Percentiles rank a stretch among this genome's conserved stretches.
phyloP scores from a whole-genome alignment of 2,329 filamentous ascomycete genomes.

The Talaromyces marneffei region DNA sequence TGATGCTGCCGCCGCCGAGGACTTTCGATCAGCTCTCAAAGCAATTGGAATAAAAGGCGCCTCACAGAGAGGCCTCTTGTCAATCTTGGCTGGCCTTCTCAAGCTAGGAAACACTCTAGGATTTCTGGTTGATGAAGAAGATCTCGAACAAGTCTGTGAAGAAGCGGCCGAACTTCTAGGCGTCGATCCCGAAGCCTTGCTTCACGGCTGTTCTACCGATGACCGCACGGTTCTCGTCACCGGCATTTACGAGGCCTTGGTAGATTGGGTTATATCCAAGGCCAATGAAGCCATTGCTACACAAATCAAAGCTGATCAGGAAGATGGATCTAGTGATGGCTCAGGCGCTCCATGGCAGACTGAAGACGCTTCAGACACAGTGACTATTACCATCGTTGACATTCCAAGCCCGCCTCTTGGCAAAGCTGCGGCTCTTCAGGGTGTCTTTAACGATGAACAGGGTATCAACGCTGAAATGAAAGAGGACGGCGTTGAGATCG shows the following conservation, averaged over 20 bases:
- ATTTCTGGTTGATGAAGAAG: conserved; percentile 76
- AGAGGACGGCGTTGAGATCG: conserved; percentile 79
- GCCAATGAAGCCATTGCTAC: conserved; percentile 77
- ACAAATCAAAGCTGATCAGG: conserved; percentile 63
- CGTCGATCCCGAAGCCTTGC: conserved; percentile 75
- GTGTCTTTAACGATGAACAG: conserved; percentile 83
- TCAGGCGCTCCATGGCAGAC: conserved; percentile 60
- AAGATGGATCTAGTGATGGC: conserved; percentile 61
- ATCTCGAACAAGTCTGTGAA: conserved; percentile 78
- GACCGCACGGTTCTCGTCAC: conserved; percentile 78
- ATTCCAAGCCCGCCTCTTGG: conserved; percentile 73
- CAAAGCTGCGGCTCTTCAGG: conserved; percentile 82
- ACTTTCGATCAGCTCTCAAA: conserved; percentile 81
- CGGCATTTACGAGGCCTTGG: conserved; percentile 85
- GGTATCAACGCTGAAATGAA: conserved; percentile 98
- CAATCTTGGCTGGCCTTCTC: conserved; percentile 74
- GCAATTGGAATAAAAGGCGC: conserved; percentile 90
- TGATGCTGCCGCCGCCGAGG: conserved; percentile 85
- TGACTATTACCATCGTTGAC: conserved; percentile 83
- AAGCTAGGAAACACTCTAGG: conserved; percentile 89
- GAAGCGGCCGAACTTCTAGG: conserved; percentile 83
- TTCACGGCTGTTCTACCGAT: conserved; percentile 72
- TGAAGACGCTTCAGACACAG: conserved; percentile 69
- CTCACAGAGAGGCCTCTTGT: conserved; percentile 74
- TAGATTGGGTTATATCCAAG: conserved; percentile 88